phyloP scores from a whole-genome alignment of 2,329 filamentous ascomycete species.

The Diaporthe destruens region DNA sequence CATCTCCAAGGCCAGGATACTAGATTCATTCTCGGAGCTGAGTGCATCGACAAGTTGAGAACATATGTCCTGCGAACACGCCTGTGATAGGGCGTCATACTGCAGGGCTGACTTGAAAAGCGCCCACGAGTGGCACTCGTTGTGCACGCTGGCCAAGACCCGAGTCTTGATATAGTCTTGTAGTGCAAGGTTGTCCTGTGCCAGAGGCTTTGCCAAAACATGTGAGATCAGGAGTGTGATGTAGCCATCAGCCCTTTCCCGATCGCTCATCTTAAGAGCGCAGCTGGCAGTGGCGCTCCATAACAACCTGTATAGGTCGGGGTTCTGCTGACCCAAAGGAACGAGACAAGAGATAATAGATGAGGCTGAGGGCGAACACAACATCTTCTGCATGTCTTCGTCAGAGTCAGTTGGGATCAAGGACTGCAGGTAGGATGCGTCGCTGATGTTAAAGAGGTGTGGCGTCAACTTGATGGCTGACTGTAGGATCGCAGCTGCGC shows the following conservation, averaged over 20 bases:
- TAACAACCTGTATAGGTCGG: conserved; percentile 53
- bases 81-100: conserved; percentile 56
- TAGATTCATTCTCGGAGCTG: conserved; percentile 44
- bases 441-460: conserved; percentile 54
- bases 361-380: conserved; percentile 76
- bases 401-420: conserved; percentile 64
- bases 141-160: conserved; percentile 55
- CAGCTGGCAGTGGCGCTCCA: conserved; percentile 61
- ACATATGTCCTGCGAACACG: conserved; percentile 49
- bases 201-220: conserved; percentile 53
- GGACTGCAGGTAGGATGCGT: conserved; percentile 53
- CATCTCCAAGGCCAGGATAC: conserved; percentile 62
- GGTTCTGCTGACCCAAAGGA: conserved; percentile 59
- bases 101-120: conserved; percentile 63
- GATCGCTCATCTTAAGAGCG: conserved; percentile 53
- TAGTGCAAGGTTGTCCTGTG: conserved; percentile 55
- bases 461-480: conserved; percentile 57
- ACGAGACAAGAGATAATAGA: conserved; percentile 76
- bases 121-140: conserved; percentile 54
- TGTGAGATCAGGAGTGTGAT: conserved; percentile 63
- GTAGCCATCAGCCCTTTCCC: conserved; percentile 49
- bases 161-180: conserved; percentile 61
- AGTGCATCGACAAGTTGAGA: conserved; percentile 48
- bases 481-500: conserved; percentile 62
- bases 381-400: conserved; percentile 67